These are phyloP conservation scores for Lasiodiplodia theobromae DNA, from an alignment of 2,329 filamentous ascomycete genomes.

Conservation along the genomic window DNA sequence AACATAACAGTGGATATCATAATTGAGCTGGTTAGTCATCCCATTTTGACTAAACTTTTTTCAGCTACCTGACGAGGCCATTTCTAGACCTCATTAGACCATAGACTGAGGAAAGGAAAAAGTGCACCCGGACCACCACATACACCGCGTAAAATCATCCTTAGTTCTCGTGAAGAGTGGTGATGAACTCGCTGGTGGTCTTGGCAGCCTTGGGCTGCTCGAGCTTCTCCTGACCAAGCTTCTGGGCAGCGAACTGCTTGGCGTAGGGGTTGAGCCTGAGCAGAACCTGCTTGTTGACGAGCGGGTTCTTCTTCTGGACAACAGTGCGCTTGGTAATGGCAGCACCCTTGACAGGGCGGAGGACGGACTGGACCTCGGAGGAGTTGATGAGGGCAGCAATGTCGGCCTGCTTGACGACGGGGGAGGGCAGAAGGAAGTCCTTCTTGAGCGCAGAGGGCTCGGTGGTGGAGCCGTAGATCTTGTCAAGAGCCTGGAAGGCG, in stretches of 20 bases:
- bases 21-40: conserved; percentile 28
- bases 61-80: conserved; percentile 21
- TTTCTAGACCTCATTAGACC: conserved; percentile 14
- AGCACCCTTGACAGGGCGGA: conserved; percentile 89
- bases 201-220: conserved; percentile 67
- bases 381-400: conserved; percentile 99
- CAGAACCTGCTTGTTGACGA: conserved; percentile 98
- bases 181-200: conserved; percentile 60
- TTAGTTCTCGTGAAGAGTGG: conserved; percentile 58
- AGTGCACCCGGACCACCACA: conserved; percentile 11
- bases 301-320: conserved; percentile 99
- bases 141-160: conserved; percentile 27
- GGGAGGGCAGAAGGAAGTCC: conserved; percentile 96
- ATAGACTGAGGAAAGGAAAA: conserved; percentile 27
- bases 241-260: conserved; percentile 84
- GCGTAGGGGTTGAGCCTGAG: conserved; percentile 99
- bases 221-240: conserved; percentile 75
- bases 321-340: conserved; percentile 85
- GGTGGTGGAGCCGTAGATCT: conserved; percentile 94
- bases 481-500: conserved; percentile 95
- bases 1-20: conserved; percentile 24
- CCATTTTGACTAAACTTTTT: conserved; percentile 28
- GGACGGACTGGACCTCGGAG: conserved; percentile 95
- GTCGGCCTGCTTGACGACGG: conserved; percentile 92
- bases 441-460: conserved; percentile 92